Percentiles rank a stretch among this genome's conserved stretches.
Evolutionary conservation across 2,329 filamentous ascomycete species (phyloP).

Genomic region (Paraconiothyrium sp.): DNA sequence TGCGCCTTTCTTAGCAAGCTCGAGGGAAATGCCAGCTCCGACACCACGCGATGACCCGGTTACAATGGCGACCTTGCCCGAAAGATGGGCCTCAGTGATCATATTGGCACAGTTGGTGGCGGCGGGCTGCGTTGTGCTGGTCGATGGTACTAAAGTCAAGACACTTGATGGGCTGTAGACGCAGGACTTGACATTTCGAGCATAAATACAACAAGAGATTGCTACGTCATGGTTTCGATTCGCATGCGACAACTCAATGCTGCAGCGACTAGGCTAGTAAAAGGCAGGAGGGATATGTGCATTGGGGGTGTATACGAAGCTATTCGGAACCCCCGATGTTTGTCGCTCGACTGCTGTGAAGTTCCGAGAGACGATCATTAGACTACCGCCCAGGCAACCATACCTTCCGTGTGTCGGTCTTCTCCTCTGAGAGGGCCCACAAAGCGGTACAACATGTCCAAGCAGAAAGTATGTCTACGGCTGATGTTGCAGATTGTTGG

Average conservation of each 20-base stretch:
- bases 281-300: background rate
- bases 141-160: background rate
- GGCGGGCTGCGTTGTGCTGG: background rate
- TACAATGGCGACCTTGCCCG: conserved; percentile 57
- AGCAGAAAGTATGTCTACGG: background rate
- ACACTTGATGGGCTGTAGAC: background rate
- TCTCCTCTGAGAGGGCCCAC: background rate
- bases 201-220: background rate
- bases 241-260: background rate
- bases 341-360: background rate
- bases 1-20: conserved; percentile 59
- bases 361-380: background rate
- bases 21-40: conserved; percentile 58
- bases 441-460: background rate
- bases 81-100: conserved; percentile 32
- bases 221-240: background rate
- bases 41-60: conserved; percentile 63
- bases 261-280: background rate
- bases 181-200: background rate
- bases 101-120: conserved; percentile 22
- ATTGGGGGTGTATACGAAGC: background rate
- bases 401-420: background rate
- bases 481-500: conserved; percentile 3
- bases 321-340: background rate
- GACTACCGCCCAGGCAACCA: background rate